Evolutionary conservation across 805 yeast species (phyloP).

Genomic region (Saccharomyces eubayanus): DNA sequence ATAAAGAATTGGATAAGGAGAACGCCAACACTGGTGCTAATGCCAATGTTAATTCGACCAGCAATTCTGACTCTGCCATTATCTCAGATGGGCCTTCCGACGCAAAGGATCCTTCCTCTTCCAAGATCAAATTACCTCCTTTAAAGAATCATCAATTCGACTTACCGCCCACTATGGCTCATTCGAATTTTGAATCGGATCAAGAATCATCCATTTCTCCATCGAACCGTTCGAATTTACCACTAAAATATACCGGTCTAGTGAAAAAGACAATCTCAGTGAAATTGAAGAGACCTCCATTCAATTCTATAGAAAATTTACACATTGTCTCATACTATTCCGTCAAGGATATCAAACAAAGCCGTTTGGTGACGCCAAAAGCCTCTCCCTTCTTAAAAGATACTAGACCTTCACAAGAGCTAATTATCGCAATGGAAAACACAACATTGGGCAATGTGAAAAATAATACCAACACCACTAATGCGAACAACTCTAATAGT

Average conservation of each 20-base stretch:
- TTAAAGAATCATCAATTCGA: neutral
- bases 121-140: constrained; percentile 1
- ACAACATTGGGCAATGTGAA: constrained; percentile 50
- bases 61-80: neutral
- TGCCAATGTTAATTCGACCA: neutral
- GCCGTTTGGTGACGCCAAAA: constrained; percentile 50
- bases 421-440: constrained; percentile 51
- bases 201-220: neutral
- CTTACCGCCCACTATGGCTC: neutral
- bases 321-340: constrained; percentile 77
- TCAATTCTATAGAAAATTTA: constrained; percentile 7
- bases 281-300: constrained; percentile 41
- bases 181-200: neutral
- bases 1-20: constrained; percentile 45
- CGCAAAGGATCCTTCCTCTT: neutral
- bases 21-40: neutral
- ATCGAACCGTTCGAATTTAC: neutral
- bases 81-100: neutral
- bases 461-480: constrained; percentile 1
- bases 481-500: constrained; percentile 6
- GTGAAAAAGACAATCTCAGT: constrained; percentile 77
- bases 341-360: constrained; percentile 61
- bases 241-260: constrained; percentile 41
- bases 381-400: constrained; percentile 43
- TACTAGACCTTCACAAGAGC: constrained; percentile 37